A percentile compares a stretch with the other conserved stretches of the same genome.
These are phyloP conservation scores for Phytophthora rubi DNA, from an alignment of 352 stramenopile species.

Conservation along the genomic window DNA sequence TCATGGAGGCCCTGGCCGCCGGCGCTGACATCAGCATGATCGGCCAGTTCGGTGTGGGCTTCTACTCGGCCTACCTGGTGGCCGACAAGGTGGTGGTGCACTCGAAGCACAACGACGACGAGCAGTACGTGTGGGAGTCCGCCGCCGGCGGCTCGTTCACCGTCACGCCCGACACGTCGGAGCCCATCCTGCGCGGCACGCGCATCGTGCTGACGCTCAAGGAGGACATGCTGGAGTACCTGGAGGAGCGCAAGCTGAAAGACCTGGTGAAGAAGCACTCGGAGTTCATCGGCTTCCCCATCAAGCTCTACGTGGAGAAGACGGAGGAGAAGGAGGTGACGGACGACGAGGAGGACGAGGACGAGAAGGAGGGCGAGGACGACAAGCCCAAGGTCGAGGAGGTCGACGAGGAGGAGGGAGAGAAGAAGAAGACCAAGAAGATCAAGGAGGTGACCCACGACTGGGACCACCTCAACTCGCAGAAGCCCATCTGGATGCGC, in stretches of 20 bases:
- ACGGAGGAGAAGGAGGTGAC: constrained; percentile 99
- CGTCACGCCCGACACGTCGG: constrained; percentile 90
- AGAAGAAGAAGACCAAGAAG: constrained; percentile 99
- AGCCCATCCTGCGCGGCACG: constrained; percentile 92
- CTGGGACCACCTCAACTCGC: constrained; percentile 99
- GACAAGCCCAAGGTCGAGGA: constrained; percentile 98
- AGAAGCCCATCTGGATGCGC: constrained; percentile 99
- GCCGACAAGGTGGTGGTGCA: constrained; percentile 98
- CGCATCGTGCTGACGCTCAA: constrained; percentile 98
- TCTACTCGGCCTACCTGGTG: constrained; percentile 99
- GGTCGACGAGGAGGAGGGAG: constrained; percentile 95
- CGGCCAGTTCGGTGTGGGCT: constrained; percentile 99
- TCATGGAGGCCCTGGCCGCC: constrained; percentile 98
- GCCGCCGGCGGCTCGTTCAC: constrained; percentile 98
- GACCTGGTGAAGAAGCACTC: constrained; percentile 99
- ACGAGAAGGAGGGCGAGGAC: constrained; percentile 93
- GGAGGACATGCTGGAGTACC: constrained; percentile 99
- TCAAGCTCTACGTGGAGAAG: constrained; percentile 99
- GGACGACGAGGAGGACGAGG: constrained; percentile 99
- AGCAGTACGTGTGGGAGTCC: constrained; percentile 98
- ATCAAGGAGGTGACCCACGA: constrained; percentile 98
- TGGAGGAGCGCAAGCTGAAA: constrained; percentile 98
- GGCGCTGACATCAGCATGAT: constrained; percentile 99
- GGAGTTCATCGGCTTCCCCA: constrained; percentile 99
- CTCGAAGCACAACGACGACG: constrained; percentile 99